Conservation (phyloP, 1,284 basidiomycete genomes). For the Bothia castanella region DNA sequence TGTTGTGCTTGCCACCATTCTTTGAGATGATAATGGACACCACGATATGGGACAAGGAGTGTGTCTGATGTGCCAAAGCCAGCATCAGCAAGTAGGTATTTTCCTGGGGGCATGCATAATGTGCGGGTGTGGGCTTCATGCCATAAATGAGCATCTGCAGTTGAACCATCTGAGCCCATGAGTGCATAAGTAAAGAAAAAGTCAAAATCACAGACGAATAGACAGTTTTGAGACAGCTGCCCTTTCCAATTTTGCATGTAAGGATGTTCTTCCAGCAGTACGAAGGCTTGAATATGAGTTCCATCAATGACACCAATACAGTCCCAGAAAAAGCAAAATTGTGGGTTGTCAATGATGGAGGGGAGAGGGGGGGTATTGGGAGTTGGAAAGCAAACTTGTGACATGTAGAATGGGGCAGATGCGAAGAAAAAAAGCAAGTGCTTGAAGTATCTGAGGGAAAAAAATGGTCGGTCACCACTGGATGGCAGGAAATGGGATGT, state of each 20-base stretch:
- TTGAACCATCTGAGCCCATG: background rate
- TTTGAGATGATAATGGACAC: no score
- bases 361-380: background rate
- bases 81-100: no score
- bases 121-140: no score
- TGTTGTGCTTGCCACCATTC: no score
- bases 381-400: background rate
- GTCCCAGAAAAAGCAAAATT: no score
- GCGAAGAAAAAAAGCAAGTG: background rate
- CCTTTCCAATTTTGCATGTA: conserved; percentile 16
- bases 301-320: background rate
- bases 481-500: no score
- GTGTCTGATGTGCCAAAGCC: no score
- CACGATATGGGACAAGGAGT: no score
- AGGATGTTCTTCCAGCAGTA: background rate
- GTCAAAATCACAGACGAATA: conserved; percentile 22
- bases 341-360: background rate
- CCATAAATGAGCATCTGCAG: no score
- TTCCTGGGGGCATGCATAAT: no score
- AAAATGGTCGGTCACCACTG: no score
- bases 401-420: background rate
- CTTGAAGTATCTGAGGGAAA: conserved; percentile 1
- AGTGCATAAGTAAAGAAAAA: conserved; percentile 9
- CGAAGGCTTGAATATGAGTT: background rate
- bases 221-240: no score